Percentiles rank a stretch among this genome's conserved stretches.
Evolutionary conservation across 2,329 filamentous ascomycete genomes (phyloP).

Genomic region (Aspergillus sp.): DNA sequence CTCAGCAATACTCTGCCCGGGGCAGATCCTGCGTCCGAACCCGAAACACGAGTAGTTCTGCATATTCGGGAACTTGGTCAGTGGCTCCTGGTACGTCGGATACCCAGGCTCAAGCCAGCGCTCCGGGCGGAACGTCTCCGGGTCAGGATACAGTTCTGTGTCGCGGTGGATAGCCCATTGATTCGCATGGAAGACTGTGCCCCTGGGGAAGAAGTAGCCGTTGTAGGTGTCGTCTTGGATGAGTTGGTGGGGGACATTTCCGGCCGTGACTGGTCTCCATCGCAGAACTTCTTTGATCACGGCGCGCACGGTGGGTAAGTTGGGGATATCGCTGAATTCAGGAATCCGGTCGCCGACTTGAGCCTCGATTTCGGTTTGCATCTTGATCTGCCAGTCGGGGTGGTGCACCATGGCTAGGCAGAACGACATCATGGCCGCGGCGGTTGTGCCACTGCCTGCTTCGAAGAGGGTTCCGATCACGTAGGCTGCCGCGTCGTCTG

Average conservation of each 20-base stretch:
- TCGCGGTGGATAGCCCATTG: not conserved
- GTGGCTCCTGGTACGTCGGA: not conserved
- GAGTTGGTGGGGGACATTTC: not conserved
- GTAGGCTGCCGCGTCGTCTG: not conserved
- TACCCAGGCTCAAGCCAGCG: not conserved
- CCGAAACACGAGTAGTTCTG: not conserved
- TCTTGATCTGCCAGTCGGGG: not conserved
- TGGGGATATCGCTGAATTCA: not conserved
- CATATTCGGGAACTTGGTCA: not conserved
- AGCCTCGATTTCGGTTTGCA: constrained; percentile 1
- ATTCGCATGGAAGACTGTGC: not conserved
- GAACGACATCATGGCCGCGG: not conserved
- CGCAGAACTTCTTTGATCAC: not conserved
- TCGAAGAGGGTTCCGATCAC: not conserved
- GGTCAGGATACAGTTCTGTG: not conserved
- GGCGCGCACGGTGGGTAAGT: not conserved
- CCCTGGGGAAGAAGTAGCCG: not conserved
- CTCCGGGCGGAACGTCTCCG: not conserved
- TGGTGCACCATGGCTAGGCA: not conserved
- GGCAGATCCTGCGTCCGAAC: not conserved
- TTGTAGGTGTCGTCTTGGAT: not conserved
- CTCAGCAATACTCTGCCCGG: not conserved
- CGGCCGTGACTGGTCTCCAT: not conserved
- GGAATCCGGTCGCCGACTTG: constrained; percentile 24
- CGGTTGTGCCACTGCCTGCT: not conserved